Conservation (phyloP, 164 flowering plant species). For the Chimonanthus praecox region DNA sequence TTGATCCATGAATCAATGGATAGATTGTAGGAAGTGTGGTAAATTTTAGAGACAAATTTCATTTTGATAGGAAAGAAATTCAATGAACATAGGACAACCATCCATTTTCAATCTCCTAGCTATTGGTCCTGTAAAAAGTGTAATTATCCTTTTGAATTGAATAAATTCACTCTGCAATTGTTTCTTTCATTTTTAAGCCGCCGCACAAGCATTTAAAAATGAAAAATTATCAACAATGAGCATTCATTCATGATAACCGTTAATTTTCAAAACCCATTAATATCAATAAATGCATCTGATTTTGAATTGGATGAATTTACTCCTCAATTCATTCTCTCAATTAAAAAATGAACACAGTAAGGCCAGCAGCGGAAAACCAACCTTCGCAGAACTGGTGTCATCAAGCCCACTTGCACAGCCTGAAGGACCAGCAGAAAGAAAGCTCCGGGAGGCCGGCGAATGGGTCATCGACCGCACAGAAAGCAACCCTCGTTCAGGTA, state of each 20-base stretch:
- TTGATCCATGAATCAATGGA: too few relatives aligned
- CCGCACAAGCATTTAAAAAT: too few relatives aligned
- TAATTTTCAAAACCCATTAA: background rate
- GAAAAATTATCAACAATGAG: background rate
- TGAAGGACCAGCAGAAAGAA: conserved; percentile 21
- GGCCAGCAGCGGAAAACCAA: background rate
- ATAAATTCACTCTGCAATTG: too few relatives aligned
- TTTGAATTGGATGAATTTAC: background rate
- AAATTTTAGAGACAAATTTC: too few relatives aligned
- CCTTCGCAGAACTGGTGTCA: conserved; percentile 11
- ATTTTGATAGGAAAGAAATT: too few relatives aligned
- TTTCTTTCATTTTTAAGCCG: too few relatives aligned
- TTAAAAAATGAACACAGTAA: background rate
- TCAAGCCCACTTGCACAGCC: conserved; percentile 11
- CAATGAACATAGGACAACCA: too few relatives aligned
- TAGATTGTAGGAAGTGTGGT: too few relatives aligned
- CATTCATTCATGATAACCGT: background rate
- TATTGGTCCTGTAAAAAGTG: too few relatives aligned
- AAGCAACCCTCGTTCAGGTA: conserved; percentile 16
- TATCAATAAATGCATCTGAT: background rate
- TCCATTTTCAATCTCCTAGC: too few relatives aligned
- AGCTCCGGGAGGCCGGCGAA: conserved; percentile 20
- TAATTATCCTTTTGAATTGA: too few relatives aligned
- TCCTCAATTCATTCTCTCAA: background rate
- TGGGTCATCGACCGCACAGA: conserved; percentile 19